These are phyloP conservation scores for Orbilia quercus DNA, from an alignment of 2,329 filamentous ascomycete species.

Conservation along the genomic window DNA sequence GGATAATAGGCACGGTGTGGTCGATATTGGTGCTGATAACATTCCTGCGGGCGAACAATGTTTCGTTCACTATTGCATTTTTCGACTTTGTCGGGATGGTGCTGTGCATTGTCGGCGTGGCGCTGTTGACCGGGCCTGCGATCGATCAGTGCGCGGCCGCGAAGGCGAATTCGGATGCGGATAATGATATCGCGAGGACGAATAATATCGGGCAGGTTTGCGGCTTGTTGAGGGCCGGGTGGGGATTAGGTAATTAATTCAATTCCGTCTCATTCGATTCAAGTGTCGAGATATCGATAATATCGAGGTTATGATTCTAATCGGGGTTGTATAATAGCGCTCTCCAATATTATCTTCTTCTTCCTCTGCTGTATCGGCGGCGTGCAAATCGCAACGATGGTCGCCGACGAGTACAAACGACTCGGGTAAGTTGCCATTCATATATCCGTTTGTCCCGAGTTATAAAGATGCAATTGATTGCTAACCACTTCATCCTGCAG, in stretches of 20 bases:
- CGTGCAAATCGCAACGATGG: conserved; percentile 38
- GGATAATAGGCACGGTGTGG: conserved; percentile 52
- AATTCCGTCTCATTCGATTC: background rate
- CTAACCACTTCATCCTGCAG: conserved; percentile 22
- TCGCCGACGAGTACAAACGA: conserved; percentile 40
- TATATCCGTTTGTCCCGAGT: background rate
- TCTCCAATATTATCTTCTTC: conserved; percentile 48
- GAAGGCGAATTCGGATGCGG: conserved; percentile 11
- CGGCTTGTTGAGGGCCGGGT: conserved; percentile 40
- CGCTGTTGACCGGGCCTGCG: conserved; percentile 40
- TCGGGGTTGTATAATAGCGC: conserved; percentile 3
- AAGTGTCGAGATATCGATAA: background rate
- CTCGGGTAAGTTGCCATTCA: conserved; percentile 32
- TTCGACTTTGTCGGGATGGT: conserved; percentile 51
- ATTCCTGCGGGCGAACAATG: conserved; percentile 46
- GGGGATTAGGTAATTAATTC: conserved; percentile 35
- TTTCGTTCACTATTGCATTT: conserved; percentile 40
- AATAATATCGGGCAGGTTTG: conserved; percentile 24
- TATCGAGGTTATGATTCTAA: conserved; percentile 7
- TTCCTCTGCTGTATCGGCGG: conserved; percentile 32
- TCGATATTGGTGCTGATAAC: conserved; percentile 41
- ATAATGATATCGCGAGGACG: conserved; percentile 29
- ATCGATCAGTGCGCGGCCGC: conserved; percentile 49
- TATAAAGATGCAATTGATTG: no score
- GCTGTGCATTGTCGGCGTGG: conserved; percentile 48